A percentile compares a stretch with the other conserved stretches of the same genome.
Evolutionary conservation across 2,329 filamentous ascomycete species (phyloP).

Genomic region (Bisporella sp.): DNA sequence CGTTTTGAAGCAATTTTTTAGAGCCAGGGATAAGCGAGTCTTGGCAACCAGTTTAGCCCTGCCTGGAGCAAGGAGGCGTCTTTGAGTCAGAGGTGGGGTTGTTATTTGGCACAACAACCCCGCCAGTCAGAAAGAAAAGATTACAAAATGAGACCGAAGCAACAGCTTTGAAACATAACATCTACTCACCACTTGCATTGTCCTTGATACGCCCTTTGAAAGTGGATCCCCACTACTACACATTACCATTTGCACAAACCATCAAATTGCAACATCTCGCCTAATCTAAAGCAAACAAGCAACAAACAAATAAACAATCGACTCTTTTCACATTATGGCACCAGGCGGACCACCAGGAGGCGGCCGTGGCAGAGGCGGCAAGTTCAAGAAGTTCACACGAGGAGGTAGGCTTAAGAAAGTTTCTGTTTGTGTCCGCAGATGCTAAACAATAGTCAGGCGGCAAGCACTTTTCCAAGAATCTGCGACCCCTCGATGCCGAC

Average conservation of each 20-base stretch:
- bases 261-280: not conserved
- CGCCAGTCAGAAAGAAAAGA: not conserved
- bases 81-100: slow-evolving; percentile 1
- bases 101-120: slow-evolving; percentile 1
- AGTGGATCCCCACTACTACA: not conserved
- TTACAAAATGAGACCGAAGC: no score
- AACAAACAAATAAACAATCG: not conserved
- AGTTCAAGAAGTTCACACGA: slow-evolving; percentile 88
- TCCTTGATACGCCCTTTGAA: not conserved
- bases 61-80: not conserved
- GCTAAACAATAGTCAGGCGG: slow-evolving; percentile 53
- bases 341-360: slow-evolving; percentile 36
- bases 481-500: slow-evolving; percentile 81
- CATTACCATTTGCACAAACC: not conserved
- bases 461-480: slow-evolving; percentile 89
- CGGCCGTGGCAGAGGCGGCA: slow-evolving; percentile 70
- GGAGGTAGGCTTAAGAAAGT: slow-evolving; percentile 56
- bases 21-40: no score
- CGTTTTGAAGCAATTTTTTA: not conserved
- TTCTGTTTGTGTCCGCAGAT: slow-evolving; percentile 3
- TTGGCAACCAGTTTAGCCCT: no score
- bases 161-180: no score
- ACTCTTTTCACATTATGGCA: slow-evolving; percentile 33
- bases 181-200: no score
- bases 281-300: not conserved